Evolutionary conservation across 23 red algal genomes (phyloP), one percentile per base, ranked within the genome.

Genomic region (Agarophyton chilense): DNA sequence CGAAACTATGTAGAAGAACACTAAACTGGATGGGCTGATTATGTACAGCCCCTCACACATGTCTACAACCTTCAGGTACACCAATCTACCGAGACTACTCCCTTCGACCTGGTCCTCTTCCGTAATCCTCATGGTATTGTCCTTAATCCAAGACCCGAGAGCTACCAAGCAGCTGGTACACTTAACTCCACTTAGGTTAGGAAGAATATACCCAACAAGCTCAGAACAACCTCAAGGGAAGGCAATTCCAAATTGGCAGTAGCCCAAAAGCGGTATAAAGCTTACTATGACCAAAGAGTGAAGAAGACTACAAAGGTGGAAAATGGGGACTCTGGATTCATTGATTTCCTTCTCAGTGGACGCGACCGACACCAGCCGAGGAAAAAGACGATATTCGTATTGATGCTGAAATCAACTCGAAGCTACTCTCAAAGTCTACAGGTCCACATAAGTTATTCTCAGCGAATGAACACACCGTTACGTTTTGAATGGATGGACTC

Each of bases 21-120:
- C 26, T 68, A 77, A n/a, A n/a, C n/a, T n/a, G n/a, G n/a, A n/a
- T n/a, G n/a, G n/a, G n/a, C n/a, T n/a, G n/a, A n/a, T n/a, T n/a
- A n/a, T n/a, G n/a, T n/a, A n/a, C n/a, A n/a, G n/a, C n/a, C n/a
- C n/a, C n/a, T n/a, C n/a, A n/a, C n/a, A n/a, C n/a, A n/a, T n/a
- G n/a, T n/a, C n/a, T n/a, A n/a, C n/a, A n/a, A n/a, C n/a, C n/a
- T n/a, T 14, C 70, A 78, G 29, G 45, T 76, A 5, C 84, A 89
- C 8, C 17, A 47, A n/a, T 53, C 45, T 4, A 89, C 64, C 2
- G 2, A 45, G n/a, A 78, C 38, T 13, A 65, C 66, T 3, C 34
- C 67, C 0, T 78, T 89, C 25, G 84, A 89, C 13, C 52, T 89
- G 56, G 79, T 70, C 19, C 35, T 81, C 8, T 41, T 52, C 19